Conservation (phyloP, 2,329 filamentous ascomycete species). For the Trichoderma oligosporum region DNA sequence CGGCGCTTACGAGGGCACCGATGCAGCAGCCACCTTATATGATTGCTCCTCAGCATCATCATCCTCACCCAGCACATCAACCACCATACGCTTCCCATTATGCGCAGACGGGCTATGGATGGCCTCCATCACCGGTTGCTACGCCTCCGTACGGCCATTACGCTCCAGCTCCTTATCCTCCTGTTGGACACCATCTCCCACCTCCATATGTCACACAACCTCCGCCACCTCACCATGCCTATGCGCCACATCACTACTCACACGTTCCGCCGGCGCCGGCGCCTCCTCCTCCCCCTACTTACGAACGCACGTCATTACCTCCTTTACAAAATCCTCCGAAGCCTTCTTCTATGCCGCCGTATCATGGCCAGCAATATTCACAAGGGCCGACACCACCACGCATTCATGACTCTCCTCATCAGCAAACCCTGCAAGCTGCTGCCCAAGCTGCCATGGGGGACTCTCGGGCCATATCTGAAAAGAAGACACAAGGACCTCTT, state of each 20-base stretch:
- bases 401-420: conserved; percentile 41
- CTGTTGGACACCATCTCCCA: conserved; percentile 29
- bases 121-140: conserved; percentile 54
- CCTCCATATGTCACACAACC: conserved; percentile 31
- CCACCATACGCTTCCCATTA: conserved; percentile 41
- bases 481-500: conserved; percentile 43
- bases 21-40: conserved; percentile 49
- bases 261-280: conserved; percentile 20
- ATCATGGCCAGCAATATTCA: conserved; percentile 33
- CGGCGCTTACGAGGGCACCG: conserved; percentile 73
- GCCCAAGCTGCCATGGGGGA: conserved; percentile 43
- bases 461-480: conserved; percentile 34
- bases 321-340: conserved; percentile 33
- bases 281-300: conserved; percentile 19
- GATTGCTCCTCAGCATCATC: conserved; percentile 35
- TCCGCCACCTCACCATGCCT: conserved; percentile 28
- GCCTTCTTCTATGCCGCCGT: conserved; percentile 29
- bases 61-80: conserved; percentile 29
- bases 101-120: conserved; percentile 45
- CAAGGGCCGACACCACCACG: conserved; percentile 36
- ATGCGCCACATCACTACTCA: conserved; percentile 27
- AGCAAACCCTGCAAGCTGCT: conserved; percentile 44
- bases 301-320: conserved; percentile 39
- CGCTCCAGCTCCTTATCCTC: conserved; percentile 37
- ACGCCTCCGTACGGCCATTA: conserved; percentile 53